Evolutionary conservation across 148 eudicot genomes (phyloP).

Genomic region (Rhododendron ovatum): DNA sequence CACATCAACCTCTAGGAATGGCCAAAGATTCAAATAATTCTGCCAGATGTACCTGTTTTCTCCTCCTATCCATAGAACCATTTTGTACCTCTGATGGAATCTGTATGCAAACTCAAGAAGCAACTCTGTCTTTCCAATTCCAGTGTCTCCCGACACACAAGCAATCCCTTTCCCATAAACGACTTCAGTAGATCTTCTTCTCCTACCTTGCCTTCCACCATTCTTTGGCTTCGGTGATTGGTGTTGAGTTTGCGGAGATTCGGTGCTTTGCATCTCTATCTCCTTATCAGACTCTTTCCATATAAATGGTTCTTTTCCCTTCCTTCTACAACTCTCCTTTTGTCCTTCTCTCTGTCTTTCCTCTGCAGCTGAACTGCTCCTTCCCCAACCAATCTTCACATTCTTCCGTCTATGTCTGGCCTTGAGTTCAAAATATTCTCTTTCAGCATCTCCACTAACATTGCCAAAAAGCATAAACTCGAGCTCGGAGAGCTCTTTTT

Average conservation of each 20-base stretch:
- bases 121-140: constrained; percentile 93
- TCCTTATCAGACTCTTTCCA: constrained; percentile 96
- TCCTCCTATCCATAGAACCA: constrained; percentile 96
- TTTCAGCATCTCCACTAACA: constrained; percentile 71
- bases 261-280: constrained; percentile 76
- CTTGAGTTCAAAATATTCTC: constrained; percentile 81
- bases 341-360: constrained; percentile 40
- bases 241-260: constrained; percentile 31
- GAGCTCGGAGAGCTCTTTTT: constrained; percentile 78
- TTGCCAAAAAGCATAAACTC: constrained; percentile 95
- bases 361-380: constrained; percentile 49
- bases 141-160: constrained; percentile 82
- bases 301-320: constrained; percentile 76
- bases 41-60: constrained; percentile 93
- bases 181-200: constrained; percentile 54
- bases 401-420: constrained; percentile 60
- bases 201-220: constrained; percentile 39
- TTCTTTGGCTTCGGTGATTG: constrained; percentile 37
- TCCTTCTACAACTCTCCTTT: constrained; percentile 33
- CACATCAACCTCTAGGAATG: constrained; percentile 78
- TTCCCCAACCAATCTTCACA: constrained; percentile 67
- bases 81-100: constrained; percentile 83
- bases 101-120: constrained; percentile 90
- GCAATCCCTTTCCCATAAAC: constrained; percentile 90
- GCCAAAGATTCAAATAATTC: constrained; percentile 77